phyloP scores from a whole-genome alignment of 441 rosid species.

The Syzygium syzygioides region DNA sequence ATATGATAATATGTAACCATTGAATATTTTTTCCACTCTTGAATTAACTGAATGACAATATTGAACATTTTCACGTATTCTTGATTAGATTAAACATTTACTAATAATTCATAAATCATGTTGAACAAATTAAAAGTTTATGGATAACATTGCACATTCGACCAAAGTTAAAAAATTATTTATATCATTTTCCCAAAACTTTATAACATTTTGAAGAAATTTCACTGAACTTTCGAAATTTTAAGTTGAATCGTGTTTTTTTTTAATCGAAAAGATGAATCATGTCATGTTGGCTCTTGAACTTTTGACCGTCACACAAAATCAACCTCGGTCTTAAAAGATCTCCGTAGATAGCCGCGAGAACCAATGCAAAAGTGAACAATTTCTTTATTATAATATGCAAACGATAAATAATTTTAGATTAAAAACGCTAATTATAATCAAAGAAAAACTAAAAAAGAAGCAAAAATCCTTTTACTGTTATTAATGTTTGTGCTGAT shows the following conservation, averaged over 20 bases:
- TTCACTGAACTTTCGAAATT: background rate
- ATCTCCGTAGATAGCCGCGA: background rate
- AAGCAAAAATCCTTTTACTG: background rate
- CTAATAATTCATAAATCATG: background rate
- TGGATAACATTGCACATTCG: fast-evolving
- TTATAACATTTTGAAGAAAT: background rate
- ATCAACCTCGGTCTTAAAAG: background rate
- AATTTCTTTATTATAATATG: background rate
- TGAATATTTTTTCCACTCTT: background rate
- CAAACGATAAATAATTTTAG: background rate
- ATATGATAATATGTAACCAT: background rate
- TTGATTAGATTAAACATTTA: background rate
- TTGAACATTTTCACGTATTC: background rate
- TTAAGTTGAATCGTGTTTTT: background rate
- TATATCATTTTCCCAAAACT: background rate
- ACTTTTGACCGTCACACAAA: background rate
- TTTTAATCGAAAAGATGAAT: too few relatives aligned
- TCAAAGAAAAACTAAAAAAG: background rate
- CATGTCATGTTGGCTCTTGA: background rate
- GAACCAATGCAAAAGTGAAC: background rate
- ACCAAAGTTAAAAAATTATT: fast-evolving
- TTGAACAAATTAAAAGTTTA: background rate
- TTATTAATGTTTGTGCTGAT: fast-evolving
- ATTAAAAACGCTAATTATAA: background rate
- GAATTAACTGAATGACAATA: fast-evolving